These are phyloP conservation scores for Chrysanthemum makinoi DNA, from an alignment of 129 eudicot species.

Conservation along the genomic window DNA sequence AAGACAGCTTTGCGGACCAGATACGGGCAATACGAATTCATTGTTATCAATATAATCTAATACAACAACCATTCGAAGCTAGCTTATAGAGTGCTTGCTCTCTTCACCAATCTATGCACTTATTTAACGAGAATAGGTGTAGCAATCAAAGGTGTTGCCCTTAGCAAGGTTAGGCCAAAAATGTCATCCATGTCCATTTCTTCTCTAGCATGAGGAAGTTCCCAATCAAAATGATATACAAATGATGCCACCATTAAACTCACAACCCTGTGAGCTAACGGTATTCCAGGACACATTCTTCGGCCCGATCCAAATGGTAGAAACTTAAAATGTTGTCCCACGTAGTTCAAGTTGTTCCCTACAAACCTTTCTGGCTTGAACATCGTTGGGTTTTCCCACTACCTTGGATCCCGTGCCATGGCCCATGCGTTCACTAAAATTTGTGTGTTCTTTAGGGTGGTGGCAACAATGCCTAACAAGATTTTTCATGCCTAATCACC, in stretches of 20 bases:
- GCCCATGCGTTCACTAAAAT: conserved; percentile 38
- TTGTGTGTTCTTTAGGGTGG: conserved; percentile 33
- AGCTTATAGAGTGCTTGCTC: background rate
- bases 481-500: too few species aligned
- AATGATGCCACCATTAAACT: conserved; percentile 37
- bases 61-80: too few species aligned
- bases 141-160: conserved; percentile 36
- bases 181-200: conserved; percentile 30
- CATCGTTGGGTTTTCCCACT: conserved; percentile 35
- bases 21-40: too few species aligned
- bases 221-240: conserved; percentile 40
- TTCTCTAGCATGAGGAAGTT: conserved; percentile 33
- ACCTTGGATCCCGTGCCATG: conserved; percentile 31
- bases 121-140: conserved; percentile 20
- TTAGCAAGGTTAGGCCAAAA: conserved; percentile 35
- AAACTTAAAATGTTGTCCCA: conserved; percentile 32
- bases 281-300: conserved; percentile 44
- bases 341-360: conserved; percentile 20
- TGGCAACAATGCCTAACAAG: too few species aligned
- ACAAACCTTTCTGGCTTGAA: conserved; percentile 41
- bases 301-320: conserved; percentile 47
- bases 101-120: background rate
- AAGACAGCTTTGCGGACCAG: too few species aligned
- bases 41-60: too few species aligned
- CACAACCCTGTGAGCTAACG: conserved; percentile 33